Conservation (phyloP, 192 early-diverging fungal species). For the Coemansia sp. region DNA sequence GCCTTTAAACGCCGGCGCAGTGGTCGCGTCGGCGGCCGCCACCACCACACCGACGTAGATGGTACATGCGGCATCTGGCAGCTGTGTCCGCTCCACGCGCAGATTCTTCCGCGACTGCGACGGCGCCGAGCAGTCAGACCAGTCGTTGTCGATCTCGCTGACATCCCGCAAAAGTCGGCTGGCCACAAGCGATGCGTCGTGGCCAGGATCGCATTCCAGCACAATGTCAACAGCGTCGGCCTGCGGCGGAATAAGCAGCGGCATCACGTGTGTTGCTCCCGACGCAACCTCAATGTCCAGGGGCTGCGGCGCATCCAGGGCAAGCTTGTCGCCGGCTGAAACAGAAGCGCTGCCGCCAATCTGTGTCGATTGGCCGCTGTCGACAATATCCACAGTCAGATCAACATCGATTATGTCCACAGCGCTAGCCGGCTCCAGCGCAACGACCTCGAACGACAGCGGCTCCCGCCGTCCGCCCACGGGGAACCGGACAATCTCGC, state of each 20-base stretch:
- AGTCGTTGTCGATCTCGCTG: constrained; percentile 25
- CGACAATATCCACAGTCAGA: constrained; percentile 75
- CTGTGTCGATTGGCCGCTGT: neutral
- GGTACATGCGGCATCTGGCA: constrained; percentile 14
- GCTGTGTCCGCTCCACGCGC: constrained; percentile 12
- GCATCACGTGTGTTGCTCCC: constrained; percentile 1
- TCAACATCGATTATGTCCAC: constrained; percentile 78
- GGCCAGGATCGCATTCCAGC: constrained; percentile 18
- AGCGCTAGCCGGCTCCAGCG: constrained; percentile 66
- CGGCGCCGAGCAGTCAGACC: constrained; percentile 37
- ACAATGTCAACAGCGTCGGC: constrained; percentile 7
- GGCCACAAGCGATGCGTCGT: constrained; percentile 46
- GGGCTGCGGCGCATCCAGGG: neutral
- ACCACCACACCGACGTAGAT: constrained; percentile 20
- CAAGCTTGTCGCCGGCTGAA: neutral
- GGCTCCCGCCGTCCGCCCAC: constrained; percentile 52
- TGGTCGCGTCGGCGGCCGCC: neutral
- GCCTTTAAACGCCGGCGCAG: constrained; percentile 13
- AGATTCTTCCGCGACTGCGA: constrained; percentile 31
- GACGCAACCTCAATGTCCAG: constrained; percentile 19
- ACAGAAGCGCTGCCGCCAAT: neutral
- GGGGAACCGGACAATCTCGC: constrained; percentile 62
- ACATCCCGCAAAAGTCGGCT: constrained; percentile 25
- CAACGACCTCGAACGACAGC: constrained; percentile 61
- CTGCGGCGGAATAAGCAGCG: constrained; percentile 18